A percentile compares a stretch with the other conserved stretches of the same genome.
These are phyloP conservation scores for Funneliformis geosporum DNA, from an alignment of 192 early-diverging fungal species.

Conservation along the genomic window DNA sequence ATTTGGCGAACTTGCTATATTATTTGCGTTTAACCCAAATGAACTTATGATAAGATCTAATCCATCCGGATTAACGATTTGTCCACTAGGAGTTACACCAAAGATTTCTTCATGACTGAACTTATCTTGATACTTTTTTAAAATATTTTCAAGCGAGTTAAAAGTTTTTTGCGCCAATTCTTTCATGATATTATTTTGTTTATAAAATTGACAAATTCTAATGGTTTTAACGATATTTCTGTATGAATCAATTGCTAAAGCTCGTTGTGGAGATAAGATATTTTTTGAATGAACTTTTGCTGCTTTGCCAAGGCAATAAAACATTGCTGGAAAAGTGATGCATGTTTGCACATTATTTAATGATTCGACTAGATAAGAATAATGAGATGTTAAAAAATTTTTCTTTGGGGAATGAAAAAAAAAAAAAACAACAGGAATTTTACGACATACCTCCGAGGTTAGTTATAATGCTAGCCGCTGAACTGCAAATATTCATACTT, in stretches of 20 bases:
- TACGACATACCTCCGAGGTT: constrained; percentile 25
- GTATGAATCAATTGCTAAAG: constrained; percentile 7
- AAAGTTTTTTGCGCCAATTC: constrained; percentile 26
- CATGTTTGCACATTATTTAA: constrained; percentile 24
- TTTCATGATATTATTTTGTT: constrained; percentile 17
- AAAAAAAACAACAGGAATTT: neutral
- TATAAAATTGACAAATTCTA: constrained; percentile 20
- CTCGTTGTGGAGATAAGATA: constrained; percentile 14
- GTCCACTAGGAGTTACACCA: neutral
- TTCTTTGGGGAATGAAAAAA: neutral
- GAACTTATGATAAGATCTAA: neutral
- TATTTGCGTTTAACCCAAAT: neutral
- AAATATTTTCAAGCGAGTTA: constrained; percentile 1
- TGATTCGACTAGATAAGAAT: constrained; percentile 4
- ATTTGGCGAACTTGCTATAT: too few relatives aligned
- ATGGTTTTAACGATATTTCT: constrained; percentile 22
- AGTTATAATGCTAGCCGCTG: constrained; percentile 22
- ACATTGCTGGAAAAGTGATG: constrained; percentile 22
- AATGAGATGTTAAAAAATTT: neutral
- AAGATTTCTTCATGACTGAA: constrained; percentile 4
- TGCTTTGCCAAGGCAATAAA: constrained; percentile 25
- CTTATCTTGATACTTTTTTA: constrained; percentile 11
- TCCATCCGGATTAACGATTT: neutral
- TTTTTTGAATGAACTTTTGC: constrained; percentile 28
- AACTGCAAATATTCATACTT: constrained; percentile 11